These are phyloP conservation scores for Penicillium brevicompactum DNA, from an alignment of 2,329 filamentous ascomycete genomes.

Conservation along the genomic window DNA sequence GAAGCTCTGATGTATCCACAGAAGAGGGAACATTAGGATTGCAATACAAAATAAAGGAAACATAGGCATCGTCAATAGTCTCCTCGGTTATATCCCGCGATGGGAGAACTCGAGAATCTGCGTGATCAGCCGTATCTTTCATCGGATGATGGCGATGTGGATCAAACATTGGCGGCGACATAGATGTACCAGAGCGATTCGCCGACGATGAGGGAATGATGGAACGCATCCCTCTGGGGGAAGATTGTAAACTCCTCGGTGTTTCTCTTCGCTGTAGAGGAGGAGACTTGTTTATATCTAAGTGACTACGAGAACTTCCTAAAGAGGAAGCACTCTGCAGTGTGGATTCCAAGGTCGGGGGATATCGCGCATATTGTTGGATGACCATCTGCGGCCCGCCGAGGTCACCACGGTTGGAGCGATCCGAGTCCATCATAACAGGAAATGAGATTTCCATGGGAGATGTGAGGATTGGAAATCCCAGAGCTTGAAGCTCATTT, in stretches of 20 bases:
- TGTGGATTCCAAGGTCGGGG: conserved; percentile 36
- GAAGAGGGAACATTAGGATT: conserved; percentile 77
- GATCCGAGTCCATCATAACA: conserved; percentile 30
- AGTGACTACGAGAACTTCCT: conserved; percentile 36
- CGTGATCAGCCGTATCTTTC: conserved; percentile 40
- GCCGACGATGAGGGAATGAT: conserved; percentile 28
- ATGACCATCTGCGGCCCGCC: conserved; percentile 33
- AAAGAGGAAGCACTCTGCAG: conserved; percentile 41
- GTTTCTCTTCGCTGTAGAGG: conserved; percentile 41
- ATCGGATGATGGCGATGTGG: conserved; percentile 30
- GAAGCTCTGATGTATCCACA: conserved; percentile 69
- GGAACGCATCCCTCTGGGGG: conserved; percentile 37
- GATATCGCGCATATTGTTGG: conserved; percentile 44
- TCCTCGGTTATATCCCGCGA: conserved; percentile 67
- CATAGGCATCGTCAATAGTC: conserved; percentile 79
- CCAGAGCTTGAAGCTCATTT: background rate
- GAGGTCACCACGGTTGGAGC: conserved; percentile 28
- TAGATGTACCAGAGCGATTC: conserved; percentile 39
- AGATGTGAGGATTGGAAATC: background rate
- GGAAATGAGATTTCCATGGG: conserved; percentile 38
- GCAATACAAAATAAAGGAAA: conserved; percentile 84
- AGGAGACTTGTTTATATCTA: conserved; percentile 37
- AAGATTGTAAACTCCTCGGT: conserved; percentile 42
- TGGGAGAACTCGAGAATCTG: conserved; percentile 61
- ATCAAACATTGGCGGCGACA: conserved; percentile 44